Evolutionary conservation across 805 yeast genomes (phyloP).

Genomic region (Candida corydali): DNA sequence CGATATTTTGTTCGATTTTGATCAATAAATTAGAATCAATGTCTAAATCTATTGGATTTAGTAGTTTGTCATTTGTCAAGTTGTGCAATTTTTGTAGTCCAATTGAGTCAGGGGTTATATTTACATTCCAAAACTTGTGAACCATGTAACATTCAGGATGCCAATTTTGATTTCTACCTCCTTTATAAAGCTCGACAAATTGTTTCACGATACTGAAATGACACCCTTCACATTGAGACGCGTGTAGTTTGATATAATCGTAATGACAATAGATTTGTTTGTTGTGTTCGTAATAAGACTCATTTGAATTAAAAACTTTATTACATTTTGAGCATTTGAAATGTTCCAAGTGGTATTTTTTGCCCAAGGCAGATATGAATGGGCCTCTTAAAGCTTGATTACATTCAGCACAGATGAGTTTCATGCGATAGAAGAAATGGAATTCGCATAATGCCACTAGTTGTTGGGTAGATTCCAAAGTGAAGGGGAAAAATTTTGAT

Average conservation of each 20-base stretch:
- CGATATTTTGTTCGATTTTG: constrained; percentile 61
- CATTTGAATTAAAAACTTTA: constrained; percentile 83
- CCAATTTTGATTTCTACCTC: constrained; percentile 94
- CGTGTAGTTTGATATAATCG: constrained; percentile 83
- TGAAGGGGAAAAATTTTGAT: constrained; percentile 83
- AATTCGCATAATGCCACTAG: constrained; percentile 82
- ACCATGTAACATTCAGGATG: constrained; percentile 99
- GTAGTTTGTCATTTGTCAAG: constrained; percentile 9
- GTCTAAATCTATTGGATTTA: constrained; percentile 3
- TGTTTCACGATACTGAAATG: constrained; percentile 86
- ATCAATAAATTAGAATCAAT: constrained; percentile 37
- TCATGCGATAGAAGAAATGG: constrained; percentile 83
- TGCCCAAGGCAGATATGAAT: constrained; percentile 88
- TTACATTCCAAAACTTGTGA: constrained; percentile 93
- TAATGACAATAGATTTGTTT: constrained; percentile 82
- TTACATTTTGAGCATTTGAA: constrained; percentile 88
- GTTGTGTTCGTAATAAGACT: constrained; percentile 86
- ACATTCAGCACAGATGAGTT: constrained; percentile 83
- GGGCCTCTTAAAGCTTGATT: constrained; percentile 84
- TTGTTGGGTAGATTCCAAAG: constrained; percentile 32
- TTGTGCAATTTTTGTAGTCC: constrained; percentile 32
- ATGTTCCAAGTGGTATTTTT: constrained; percentile 91
- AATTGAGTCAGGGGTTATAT: constrained; percentile 58
- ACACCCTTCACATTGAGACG: constrained; percentile 92
- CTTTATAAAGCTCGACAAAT: constrained; percentile 86